Percentiles rank a stretch among this genome's conserved stretches.
Conservation (phyloP, 441 rosid genomes). For the Brassica hybrid region DNA sequence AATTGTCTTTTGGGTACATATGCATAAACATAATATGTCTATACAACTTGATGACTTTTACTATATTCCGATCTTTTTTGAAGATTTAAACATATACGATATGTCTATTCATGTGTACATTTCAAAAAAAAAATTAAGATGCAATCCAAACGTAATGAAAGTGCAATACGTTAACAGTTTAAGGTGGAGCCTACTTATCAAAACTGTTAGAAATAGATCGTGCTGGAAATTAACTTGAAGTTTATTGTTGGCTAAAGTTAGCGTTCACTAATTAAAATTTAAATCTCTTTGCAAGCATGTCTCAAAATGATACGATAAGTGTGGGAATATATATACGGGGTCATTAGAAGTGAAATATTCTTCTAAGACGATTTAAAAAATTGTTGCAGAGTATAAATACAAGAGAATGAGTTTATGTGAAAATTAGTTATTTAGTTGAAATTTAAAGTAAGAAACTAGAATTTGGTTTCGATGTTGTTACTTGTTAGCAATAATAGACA, state of each 20-base stretch:
- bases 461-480: neutral
- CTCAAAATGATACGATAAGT: too few relatives aligned
- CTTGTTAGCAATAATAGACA: neutral
- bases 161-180: neutral
- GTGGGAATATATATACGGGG: too few relatives aligned
- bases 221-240: neutral
- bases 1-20: conserved; percentile 10
- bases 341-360: neutral
- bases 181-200: neutral
- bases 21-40: neutral
- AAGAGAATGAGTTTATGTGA: neutral
- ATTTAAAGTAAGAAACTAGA: neutral
- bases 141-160: neutral
- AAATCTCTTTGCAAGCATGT: too few relatives aligned
- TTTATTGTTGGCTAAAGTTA: neutral
- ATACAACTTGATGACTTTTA: conserved; percentile 26
- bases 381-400: neutral
- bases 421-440: neutral
- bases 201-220: neutral
- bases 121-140: neutral
- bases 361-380: neutral
- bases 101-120: neutral
- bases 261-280: neutral
- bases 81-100: neutral
- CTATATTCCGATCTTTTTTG: neutral